Conservation (phyloP, 2,329 filamentous ascomycete genomes). For the Sporothrix humicola region DNA sequence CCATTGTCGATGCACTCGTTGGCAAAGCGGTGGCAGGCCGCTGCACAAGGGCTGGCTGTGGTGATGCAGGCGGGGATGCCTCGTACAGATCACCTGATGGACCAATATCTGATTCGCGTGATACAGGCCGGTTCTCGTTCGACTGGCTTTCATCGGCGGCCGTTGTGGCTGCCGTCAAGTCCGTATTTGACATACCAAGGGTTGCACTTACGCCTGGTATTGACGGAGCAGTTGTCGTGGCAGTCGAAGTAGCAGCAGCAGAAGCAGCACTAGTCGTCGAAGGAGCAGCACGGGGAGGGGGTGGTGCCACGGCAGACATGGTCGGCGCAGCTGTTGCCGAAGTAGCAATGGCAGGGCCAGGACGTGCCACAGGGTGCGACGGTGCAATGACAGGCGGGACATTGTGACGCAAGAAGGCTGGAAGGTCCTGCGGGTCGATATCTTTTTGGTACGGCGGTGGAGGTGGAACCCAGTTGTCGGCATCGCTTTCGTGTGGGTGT, state of each 20-base stretch:
- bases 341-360: not conserved
- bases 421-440: constrained; percentile 59
- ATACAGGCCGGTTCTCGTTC: constrained; percentile 13
- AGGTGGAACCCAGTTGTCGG: constrained; percentile 86
- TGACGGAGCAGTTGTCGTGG: not conserved
- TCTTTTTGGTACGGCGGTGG: constrained; percentile 79
- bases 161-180: not conserved
- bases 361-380: not conserved
- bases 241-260: not conserved
- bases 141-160: constrained; percentile 21
- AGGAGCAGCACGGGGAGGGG: not conserved
- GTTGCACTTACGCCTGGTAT: constrained; percentile 31
- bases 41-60: constrained; percentile 10
- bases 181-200: constrained; percentile 18
- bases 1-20: not conserved
- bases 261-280: not conserved
- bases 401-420: constrained; percentile 60
- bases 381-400: constrained; percentile 39
- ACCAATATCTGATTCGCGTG: not conserved
- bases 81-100: constrained; percentile 34
- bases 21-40: not conserved
- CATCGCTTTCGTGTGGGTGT: constrained; percentile 83
- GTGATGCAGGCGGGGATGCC: constrained; percentile 33
- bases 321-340: constrained; percentile 3
- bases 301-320: constrained; percentile 4